Conservation (phyloP, 225 moss, liverwort and hornwort genomes). For the Ulota crispa region DNA sequence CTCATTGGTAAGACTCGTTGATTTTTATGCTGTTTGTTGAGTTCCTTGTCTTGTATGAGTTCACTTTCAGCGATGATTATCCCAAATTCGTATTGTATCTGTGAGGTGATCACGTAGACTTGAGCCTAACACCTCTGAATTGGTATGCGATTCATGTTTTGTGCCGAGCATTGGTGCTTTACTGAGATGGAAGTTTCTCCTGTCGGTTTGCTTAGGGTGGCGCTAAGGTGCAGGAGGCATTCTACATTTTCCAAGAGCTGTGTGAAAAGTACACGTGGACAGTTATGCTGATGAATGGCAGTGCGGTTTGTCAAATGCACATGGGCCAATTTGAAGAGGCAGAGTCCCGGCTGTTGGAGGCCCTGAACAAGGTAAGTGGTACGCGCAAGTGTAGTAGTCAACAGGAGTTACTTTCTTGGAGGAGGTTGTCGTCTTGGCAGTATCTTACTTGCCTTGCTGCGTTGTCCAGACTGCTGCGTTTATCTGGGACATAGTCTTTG, state of each 20-base stretch:
- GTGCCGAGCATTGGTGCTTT: neutral
- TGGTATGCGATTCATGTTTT: neutral
- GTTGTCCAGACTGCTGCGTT: neutral
- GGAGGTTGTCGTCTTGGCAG: neutral
- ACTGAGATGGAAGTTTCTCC: neutral
- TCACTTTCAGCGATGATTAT: neutral
- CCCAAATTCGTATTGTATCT: neutral
- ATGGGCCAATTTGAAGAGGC: slow-evolving; percentile 93
- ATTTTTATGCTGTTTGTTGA: neutral
- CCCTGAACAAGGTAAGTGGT: slow-evolving; percentile 72
- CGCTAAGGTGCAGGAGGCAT: slow-evolving; percentile 91
- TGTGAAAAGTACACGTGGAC: slow-evolving; percentile 96
- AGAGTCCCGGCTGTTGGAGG: slow-evolving; percentile 77
- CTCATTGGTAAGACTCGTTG: slow-evolving; percentile 58
- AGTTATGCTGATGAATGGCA: slow-evolving; percentile 89
- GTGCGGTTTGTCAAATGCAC: slow-evolving; percentile 97
- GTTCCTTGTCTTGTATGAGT: neutral
- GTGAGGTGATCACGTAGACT: neutral
- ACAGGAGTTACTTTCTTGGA: neutral
- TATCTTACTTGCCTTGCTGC: neutral
- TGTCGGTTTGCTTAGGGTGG: slow-evolving; percentile 57
- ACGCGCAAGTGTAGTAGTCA: neutral
- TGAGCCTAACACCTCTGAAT: neutral
- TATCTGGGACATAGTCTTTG: neutral
- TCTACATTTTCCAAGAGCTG: slow-evolving; percentile 93